These are phyloP conservation scores for Chernovozyma aurita DNA, from an alignment of 1,139 yeast species.

Conservation along the genomic window DNA sequence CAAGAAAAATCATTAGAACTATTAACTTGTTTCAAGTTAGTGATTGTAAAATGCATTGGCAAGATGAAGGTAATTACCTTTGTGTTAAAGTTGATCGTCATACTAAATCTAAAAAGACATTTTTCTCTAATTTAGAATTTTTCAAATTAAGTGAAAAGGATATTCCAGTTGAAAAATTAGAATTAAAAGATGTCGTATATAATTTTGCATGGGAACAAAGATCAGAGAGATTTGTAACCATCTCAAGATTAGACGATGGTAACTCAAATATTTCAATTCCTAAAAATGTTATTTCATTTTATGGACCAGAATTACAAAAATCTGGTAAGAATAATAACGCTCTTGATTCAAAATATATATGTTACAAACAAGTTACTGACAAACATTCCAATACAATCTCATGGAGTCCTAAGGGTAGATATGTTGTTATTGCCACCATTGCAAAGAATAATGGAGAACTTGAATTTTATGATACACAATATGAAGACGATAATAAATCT, in stretches of 20 bases:
- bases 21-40: constrained; percentile 92
- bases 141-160: constrained; percentile 85
- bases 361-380: constrained; percentile 48
- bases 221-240: constrained; percentile 78
- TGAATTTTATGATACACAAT: constrained; percentile 85
- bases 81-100: constrained; percentile 97
- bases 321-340: constrained; percentile 44
- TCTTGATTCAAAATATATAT: constrained; percentile 28
- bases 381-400: constrained; percentile 69
- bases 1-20: constrained; percentile 80
- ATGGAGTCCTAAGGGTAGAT: constrained; percentile 95
- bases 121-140: constrained; percentile 89
- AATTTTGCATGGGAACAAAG: constrained; percentile 96
- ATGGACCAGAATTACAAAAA: constrained; percentile 63
- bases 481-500: constrained; percentile 53
- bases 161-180: constrained; percentile 92
- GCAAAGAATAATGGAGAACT: constrained; percentile 63
- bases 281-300: constrained; percentile 72
- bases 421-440: constrained; percentile 71
- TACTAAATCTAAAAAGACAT: constrained; percentile 89
- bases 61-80: constrained; percentile 74
- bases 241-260: constrained; percentile 63
- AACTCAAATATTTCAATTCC: constrained; percentile 66
- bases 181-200: constrained; percentile 82
- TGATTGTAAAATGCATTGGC: constrained; percentile 94